A percentile compares a stretch with the other conserved stretches of the same genome.
These are phyloP conservation scores for Closterium sp. DNA, from an alignment of 139 green algal genomes.

Conservation along the genomic window DNA sequence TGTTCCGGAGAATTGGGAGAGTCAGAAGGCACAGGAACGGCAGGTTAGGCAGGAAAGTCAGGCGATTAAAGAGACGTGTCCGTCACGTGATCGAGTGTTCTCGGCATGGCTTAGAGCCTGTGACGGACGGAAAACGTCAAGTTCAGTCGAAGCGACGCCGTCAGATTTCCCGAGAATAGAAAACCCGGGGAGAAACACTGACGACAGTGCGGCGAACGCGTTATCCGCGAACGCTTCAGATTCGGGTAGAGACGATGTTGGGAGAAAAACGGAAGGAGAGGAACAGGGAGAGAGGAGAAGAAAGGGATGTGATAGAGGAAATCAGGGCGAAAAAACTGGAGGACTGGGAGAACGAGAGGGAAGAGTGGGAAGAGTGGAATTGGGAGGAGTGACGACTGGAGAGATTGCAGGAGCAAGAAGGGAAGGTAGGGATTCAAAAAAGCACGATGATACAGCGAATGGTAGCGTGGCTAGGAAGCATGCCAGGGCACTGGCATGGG, in stretches of 20 bases:
- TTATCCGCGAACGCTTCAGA: background rate
- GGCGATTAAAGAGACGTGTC: background rate
- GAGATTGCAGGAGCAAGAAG: background rate
- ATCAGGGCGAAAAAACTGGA: no score
- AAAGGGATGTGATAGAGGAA: no score
- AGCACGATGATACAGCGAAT: background rate
- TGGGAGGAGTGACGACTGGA: background rate
- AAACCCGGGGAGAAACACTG: background rate
- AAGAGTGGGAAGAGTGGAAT: no score
- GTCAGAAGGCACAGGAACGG: background rate
- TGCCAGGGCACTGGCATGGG: background rate
- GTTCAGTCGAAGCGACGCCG: background rate
- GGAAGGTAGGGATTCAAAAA: background rate
- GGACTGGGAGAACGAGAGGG: no score
- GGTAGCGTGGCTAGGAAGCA: background rate
- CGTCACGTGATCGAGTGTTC: background rate
- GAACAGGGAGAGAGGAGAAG: no score
- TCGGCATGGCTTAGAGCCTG: background rate
- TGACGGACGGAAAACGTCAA: background rate
- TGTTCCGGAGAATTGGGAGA: background rate
- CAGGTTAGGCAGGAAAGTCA: background rate
- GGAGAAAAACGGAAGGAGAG: no score
- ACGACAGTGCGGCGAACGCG: background rate
- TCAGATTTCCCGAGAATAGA: background rate
- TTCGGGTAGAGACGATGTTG: no score